These are phyloP conservation scores for Plenodomus biglobosus DNA, from an alignment of 2,329 filamentous ascomycete genomes.

Conservation along the genomic window DNA sequence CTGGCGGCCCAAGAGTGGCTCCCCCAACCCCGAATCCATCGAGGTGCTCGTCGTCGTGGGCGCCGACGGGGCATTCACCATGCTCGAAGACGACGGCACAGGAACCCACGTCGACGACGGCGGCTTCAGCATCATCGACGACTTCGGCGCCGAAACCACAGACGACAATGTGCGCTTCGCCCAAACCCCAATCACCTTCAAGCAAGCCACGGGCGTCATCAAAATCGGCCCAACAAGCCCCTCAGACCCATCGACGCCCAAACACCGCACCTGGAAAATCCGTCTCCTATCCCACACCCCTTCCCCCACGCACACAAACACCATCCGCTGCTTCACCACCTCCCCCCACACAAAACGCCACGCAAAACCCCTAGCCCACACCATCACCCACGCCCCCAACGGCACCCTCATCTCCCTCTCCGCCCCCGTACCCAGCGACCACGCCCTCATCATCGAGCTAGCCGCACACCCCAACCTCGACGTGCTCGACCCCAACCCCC, in stretches of 20 bases:
- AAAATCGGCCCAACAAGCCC: conserved; percentile 39
- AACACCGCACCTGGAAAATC: conserved; percentile 35
- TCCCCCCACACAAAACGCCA: conserved; percentile 23
- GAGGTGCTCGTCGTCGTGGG: conserved; percentile 54
- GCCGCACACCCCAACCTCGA: conserved; percentile 34
- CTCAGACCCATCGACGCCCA: conserved; percentile 29
- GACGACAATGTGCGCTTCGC: conserved; percentile 35
- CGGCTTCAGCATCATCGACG: conserved; percentile 48
- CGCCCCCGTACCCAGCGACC: conserved; percentile 19
- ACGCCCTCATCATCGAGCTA: conserved; percentile 35
- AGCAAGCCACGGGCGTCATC: conserved; percentile 40
- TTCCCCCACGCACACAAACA: not conserved
- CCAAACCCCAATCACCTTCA: conserved; percentile 42
- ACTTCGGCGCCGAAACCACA: conserved; percentile 31
- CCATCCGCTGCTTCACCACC: conserved; percentile 32
- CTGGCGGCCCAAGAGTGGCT: conserved; percentile 50
- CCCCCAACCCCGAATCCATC: conserved; percentile 50
- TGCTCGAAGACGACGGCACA: conserved; percentile 53
- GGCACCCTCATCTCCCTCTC: conserved; percentile 32
- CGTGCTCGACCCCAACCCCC: conserved; percentile 34
- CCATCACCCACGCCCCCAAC: conserved; percentile 17
- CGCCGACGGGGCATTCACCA: conserved; percentile 51
- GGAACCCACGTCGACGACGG: conserved; percentile 41
- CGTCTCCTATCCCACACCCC: conserved; percentile 36
- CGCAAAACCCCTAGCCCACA: conserved; percentile 27